Conservation (phyloP, 176 grass and related monocot genomes). For the Dactylis glomerata region DNA sequence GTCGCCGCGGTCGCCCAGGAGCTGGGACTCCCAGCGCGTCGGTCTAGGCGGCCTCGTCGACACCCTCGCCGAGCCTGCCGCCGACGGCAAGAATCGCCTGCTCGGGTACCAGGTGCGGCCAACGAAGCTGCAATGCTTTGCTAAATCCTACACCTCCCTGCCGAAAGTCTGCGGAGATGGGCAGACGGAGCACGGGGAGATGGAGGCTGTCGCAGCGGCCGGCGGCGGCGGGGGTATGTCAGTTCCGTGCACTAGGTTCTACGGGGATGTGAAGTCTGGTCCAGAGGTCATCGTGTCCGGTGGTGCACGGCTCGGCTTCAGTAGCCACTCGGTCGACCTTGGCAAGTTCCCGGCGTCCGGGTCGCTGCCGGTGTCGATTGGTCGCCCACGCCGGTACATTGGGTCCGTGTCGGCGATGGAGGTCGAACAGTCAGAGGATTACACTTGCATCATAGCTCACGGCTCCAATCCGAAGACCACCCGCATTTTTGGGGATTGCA, state of each 20-base stretch:
- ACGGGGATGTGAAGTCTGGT: constrained; percentile 53
- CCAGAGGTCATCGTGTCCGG: constrained; percentile 33
- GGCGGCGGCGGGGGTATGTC: neutral
- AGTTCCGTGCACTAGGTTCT: constrained; percentile 34
- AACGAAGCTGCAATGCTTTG: constrained; percentile 14
- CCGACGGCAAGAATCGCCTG: constrained; percentile 30
- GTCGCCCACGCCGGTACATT: constrained; percentile 27
- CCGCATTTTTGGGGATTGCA: constrained; percentile 90
- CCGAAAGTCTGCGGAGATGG: constrained; percentile 37
- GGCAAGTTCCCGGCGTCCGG: constrained; percentile 40
- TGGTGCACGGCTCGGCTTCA: neutral
- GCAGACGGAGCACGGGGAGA: constrained; percentile 35
- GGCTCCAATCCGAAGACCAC: constrained; percentile 89
- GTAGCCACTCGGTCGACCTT: neutral
- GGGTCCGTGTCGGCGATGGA: constrained; percentile 69
- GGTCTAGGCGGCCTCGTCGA: constrained; percentile 77
- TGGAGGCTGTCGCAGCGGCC: neutral
- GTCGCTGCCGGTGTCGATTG: constrained; percentile 67
- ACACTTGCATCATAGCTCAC: constrained; percentile 91
- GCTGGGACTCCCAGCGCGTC: constrained; percentile 63
- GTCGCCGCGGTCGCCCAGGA: constrained; percentile 53
- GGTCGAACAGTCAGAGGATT: constrained; percentile 92
- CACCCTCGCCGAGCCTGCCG: constrained; percentile 28
- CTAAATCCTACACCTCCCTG: constrained; percentile 29
- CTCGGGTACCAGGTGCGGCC: constrained; percentile 26